Conservation (phyloP, 1,139 yeast genomes). For the Magnusiomyces paraingens region DNA sequence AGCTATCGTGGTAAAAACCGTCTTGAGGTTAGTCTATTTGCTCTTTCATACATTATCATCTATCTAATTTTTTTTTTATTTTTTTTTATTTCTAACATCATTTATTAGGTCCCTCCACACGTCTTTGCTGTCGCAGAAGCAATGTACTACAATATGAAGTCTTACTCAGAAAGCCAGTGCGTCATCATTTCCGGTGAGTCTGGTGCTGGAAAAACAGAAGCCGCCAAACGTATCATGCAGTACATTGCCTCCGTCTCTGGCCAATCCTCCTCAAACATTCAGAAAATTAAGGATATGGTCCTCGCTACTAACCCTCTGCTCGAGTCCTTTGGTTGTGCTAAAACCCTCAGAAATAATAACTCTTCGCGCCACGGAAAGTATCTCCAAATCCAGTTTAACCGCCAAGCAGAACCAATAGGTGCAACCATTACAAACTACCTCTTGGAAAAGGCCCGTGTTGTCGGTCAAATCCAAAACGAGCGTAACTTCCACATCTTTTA, state of each 20-base stretch:
- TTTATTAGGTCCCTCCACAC: constrained; percentile 71
- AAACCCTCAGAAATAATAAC: constrained; percentile 90
- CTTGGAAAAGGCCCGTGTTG: constrained; percentile 92
- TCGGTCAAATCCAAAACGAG: constrained; percentile 84
- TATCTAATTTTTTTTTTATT: neutral
- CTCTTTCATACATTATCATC: neutral
- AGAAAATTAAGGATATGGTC: constrained; percentile 92
- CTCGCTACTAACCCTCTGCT: constrained; percentile 93
- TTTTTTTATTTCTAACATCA: neutral
- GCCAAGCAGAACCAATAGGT: constrained; percentile 79
- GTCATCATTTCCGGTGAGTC: constrained; percentile 98
- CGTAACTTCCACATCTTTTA: constrained; percentile 96
- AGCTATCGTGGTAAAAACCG: constrained; percentile 87
- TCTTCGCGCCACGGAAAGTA: constrained; percentile 98
- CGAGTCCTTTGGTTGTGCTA: constrained; percentile 98
- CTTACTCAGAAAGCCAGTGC: constrained; percentile 93
- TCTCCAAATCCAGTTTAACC: constrained; percentile 82
- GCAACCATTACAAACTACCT: constrained; percentile 95
- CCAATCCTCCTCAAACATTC: constrained; percentile 53
- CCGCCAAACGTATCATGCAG: constrained; percentile 98
- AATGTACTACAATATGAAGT: constrained; percentile 92
- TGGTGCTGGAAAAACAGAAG: constrained; percentile 99
- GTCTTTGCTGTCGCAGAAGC: constrained; percentile 97
- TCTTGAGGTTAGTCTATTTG: constrained; percentile 49
- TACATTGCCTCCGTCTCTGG: constrained; percentile 87